Percentiles rank a stretch among this genome's conserved stretches.
Conservation (phyloP, 495 filamentous ascomycete species). For the Aspergillus bridgeri region DNA sequence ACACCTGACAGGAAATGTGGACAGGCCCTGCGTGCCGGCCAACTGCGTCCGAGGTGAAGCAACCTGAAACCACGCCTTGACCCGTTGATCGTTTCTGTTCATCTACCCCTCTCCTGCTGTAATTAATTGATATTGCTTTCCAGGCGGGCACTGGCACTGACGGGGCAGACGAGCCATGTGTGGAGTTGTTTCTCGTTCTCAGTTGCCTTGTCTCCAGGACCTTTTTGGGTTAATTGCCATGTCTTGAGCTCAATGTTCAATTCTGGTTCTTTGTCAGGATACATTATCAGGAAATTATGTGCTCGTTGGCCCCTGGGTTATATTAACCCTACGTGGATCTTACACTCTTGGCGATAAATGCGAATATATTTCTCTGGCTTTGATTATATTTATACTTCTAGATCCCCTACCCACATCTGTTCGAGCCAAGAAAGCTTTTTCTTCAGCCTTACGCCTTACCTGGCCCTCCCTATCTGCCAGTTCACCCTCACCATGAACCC, state of each 20-base stretch:
- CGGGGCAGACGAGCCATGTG: neutral
- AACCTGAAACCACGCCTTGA: slow-evolving; percentile 3
- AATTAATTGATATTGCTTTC: neutral
- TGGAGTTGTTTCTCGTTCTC: neutral
- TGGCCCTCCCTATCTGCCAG: neutral
- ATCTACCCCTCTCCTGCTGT: too few species aligned
- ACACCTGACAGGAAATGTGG: neutral
- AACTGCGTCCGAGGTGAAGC: slow-evolving; percentile 1
- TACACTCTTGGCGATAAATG: too few species aligned
- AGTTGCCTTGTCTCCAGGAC: neutral
- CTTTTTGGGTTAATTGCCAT: neutral
- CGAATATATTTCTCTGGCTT: too few species aligned
- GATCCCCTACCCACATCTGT: neutral
- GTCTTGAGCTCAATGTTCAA: neutral
- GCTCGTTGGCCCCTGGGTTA: too few species aligned
- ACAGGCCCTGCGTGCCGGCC: neutral
- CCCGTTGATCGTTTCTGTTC: neutral
- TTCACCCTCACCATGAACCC: neutral
- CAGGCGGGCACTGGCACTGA: neutral
- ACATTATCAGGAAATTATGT: too few species aligned
- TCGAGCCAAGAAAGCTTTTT: neutral
- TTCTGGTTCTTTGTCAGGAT: too few species aligned
- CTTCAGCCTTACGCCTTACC: neutral
- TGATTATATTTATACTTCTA: neutral
- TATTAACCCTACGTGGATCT: too few species aligned